Evolutionary conservation across 2,329 filamentous ascomycete species (phyloP).

Genomic region (Neonectria hederae): DNA sequence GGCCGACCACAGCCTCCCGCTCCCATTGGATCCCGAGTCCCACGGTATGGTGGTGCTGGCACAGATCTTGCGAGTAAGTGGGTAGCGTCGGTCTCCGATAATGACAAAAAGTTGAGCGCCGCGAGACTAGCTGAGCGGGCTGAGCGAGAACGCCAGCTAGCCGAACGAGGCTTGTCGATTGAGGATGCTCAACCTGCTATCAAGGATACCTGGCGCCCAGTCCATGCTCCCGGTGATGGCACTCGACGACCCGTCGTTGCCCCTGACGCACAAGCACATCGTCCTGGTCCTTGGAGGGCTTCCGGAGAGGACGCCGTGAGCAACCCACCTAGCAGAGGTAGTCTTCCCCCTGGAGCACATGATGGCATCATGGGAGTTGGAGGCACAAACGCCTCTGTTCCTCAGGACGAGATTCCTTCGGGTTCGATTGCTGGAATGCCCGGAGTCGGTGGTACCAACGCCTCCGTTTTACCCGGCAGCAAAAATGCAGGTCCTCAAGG

Average conservation of each 20-base stretch:
- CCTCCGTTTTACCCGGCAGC: slow-evolving; percentile 42
- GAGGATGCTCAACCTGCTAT: slow-evolving; percentile 59
- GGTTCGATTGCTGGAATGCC: slow-evolving; percentile 42
- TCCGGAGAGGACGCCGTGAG: slow-evolving; percentile 40
- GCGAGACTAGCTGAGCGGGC: slow-evolving; percentile 51
- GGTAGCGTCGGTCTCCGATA: slow-evolving; percentile 54
- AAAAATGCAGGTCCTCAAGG: slow-evolving; percentile 53
- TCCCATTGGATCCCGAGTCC: slow-evolving; percentile 46
- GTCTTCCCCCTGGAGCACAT: neutral
- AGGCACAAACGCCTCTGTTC: slow-evolving; percentile 5
- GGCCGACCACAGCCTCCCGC: slow-evolving; percentile 44
- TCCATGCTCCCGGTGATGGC: slow-evolving; percentile 50
- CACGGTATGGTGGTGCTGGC: slow-evolving; percentile 42
- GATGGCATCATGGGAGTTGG: slow-evolving; percentile 2
- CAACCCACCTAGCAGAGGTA: neutral
- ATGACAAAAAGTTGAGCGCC: slow-evolving; percentile 56
- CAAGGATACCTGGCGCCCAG: slow-evolving; percentile 64
- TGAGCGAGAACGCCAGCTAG: slow-evolving; percentile 55
- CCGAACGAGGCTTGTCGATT: slow-evolving; percentile 55
- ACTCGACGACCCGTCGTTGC: slow-evolving; percentile 43
- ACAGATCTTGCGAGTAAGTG: slow-evolving; percentile 53
- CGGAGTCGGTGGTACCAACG: slow-evolving; percentile 34
- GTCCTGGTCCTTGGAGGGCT: slow-evolving; percentile 44
- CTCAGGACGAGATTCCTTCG: slow-evolving; percentile 36
- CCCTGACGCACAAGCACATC: slow-evolving; percentile 43